phyloP scores from a whole-genome alignment of 2,329 filamentous ascomycete species.

The Pezicula carpinea region DNA sequence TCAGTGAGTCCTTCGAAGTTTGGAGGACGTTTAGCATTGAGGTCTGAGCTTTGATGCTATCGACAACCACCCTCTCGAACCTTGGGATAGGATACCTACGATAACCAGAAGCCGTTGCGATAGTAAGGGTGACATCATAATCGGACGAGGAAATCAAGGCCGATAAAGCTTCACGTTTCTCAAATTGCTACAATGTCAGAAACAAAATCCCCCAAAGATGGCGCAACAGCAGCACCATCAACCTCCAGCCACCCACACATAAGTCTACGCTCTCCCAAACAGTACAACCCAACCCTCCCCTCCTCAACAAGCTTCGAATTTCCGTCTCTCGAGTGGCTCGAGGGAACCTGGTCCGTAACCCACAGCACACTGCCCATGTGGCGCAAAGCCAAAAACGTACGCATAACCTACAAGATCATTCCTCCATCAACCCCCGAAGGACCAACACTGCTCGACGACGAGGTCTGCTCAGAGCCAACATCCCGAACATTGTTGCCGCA shows the following conservation, averaged over 20 bases:
- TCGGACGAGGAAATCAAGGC: no score
- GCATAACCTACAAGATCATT: slow-evolving; percentile 67
- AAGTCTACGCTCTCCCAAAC: slow-evolving; percentile 5
- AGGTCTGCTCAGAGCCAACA: slow-evolving; percentile 61
- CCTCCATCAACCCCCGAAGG: slow-evolving; percentile 22
- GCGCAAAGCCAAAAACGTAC: slow-evolving; percentile 73
- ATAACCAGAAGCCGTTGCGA: no score
- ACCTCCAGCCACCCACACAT: slow-evolving; percentile 40
- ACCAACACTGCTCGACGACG: slow-evolving; percentile 53
- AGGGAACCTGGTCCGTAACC: slow-evolving; percentile 67
- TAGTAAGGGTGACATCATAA: no score
- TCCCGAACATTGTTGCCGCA: slow-evolving; percentile 36
- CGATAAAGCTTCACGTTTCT: no score
- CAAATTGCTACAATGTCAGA: no score
- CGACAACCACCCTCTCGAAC: no score
- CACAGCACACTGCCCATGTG: slow-evolving; percentile 78
- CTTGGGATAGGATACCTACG: no score
- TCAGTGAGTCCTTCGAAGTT: no score
- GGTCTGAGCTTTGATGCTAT: no score
- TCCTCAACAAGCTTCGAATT: slow-evolving; percentile 28
- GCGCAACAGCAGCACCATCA: slow-evolving; percentile 20
- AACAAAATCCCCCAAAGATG: background rate
- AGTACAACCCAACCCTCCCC: slow-evolving; percentile 5
- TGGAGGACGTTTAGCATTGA: no score
- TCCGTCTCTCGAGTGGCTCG: slow-evolving; percentile 55